Evolutionary conservation across 495 filamentous ascomycete species (phyloP).

Genomic region (Penicillium bialowiezense): DNA sequence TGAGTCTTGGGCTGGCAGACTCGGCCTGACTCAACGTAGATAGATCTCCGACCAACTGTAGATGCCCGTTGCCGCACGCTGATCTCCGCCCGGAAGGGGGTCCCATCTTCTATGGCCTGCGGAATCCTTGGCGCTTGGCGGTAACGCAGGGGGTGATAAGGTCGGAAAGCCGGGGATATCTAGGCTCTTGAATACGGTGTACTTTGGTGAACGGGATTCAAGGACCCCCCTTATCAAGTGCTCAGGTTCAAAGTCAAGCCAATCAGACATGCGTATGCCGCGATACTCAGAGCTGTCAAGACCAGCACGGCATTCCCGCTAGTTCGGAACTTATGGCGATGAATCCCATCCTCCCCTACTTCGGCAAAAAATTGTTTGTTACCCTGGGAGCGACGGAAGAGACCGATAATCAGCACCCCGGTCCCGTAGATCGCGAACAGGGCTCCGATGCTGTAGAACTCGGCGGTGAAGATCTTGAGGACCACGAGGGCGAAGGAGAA

Average conservation of each 20-base stretch:
- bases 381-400: conserved; percentile 82
- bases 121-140: conserved; percentile 39
- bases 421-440: conserved; percentile 89
- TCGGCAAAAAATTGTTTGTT: conserved; percentile 92
- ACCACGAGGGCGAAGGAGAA: conserved; percentile 94
- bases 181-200: conserved; percentile 5
- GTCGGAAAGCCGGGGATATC: not conserved
- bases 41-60: conserved; percentile 21
- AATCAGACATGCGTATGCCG: conserved; percentile 76
- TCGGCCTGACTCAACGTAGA: conserved; percentile 15
- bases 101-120: conserved; percentile 13
- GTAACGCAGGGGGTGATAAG: conserved; percentile 28
- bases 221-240: conserved; percentile 19
- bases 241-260: conserved; percentile 65
- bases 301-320: conserved; percentile 78
- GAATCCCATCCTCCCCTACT: conserved; percentile 62
- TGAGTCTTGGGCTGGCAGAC: conserved; percentile 18
- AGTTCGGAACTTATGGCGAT: conserved; percentile 79
- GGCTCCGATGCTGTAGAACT: conserved; percentile 92
- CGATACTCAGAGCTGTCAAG: conserved; percentile 75
- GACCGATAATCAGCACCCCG: conserved; percentile 73
- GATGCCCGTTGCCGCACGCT: conserved; percentile 9
- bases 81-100: conserved; percentile 13
- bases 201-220: conserved; percentile 4
- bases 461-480: conserved; percentile 91